Evolutionary conservation across 129 eudicot genomes (phyloP).

Genomic region (Artemisia tridentata): DNA sequence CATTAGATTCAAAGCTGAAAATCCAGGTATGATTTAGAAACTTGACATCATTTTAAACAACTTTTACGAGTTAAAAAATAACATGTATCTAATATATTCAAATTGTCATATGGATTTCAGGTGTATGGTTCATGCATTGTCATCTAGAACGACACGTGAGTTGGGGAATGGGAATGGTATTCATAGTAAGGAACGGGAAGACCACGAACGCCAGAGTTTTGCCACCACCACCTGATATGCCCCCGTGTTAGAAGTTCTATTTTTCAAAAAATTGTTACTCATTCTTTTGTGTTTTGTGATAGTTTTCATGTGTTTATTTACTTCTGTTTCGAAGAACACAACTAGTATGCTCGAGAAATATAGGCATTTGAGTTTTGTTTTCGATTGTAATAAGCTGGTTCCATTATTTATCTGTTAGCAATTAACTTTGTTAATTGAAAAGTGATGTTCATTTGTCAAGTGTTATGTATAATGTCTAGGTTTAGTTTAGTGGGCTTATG

Average conservation of each 20-base stretch:
- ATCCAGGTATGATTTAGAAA: conserved; percentile 39
- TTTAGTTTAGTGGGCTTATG: too few relatives aligned
- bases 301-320: background rate
- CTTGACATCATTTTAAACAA: background rate
- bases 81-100: too few relatives aligned
- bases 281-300: background rate
- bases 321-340: too few relatives aligned
- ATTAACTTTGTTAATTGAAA: too few relatives aligned
- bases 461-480: too few relatives aligned
- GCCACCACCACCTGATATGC: conserved; percentile 42
- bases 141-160: conserved; percentile 44
- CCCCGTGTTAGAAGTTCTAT: conserved; percentile 22
- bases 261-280: background rate
- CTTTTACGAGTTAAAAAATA: background rate
- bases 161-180: conserved; percentile 44
- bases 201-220: conserved; percentile 13
- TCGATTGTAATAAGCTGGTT: conserved; percentile 10
- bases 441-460: too few relatives aligned
- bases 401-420: conserved; percentile 6
- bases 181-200: conserved; percentile 38
- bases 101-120: conserved; percentile 18
- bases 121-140: conserved; percentile 60
- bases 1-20: conserved; percentile 45
- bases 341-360: too few relatives aligned
- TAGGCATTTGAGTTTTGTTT: conserved; percentile 13